Evolutionary conservation across 352 stramenopile species (phyloP), one percentile per base, ranked within the genome.

Genomic region (Paralagenidium karlingii): DNA sequence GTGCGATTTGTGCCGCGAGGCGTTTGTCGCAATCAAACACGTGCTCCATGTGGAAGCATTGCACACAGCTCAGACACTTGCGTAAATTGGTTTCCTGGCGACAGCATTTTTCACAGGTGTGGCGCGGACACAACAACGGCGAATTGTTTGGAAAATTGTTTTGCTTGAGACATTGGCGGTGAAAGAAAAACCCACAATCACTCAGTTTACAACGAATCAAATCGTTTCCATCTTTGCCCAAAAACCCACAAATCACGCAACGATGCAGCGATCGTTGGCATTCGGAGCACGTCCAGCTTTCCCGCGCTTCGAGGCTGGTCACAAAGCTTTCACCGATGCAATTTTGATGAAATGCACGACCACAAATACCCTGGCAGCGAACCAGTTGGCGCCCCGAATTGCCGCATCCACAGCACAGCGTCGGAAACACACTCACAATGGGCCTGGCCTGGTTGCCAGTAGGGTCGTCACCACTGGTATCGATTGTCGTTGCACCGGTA

Each of bases 221-320:
- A 28, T 73, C 60, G 24, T 75, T 55, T 34, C 41, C 44, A 29
- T 73, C 60, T 44, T 81, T 57, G 38, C 71, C 75, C n/a, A 89
- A 38, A 27, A 85, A 83, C 19, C 70, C 75, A 43, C 75, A 89
- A 13, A 54, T n/a, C 25, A 64, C 53, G 37, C 75, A 89, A 22
- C 49, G 44, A 40, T 84, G 70, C 13, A 89, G 34, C 0, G 50
- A 55, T 9, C 75, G 64, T 24, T 51, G 43, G 40, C 75, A 89
- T 30, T 89, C 67, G 24, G 60, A 70, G 36, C 76, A 89, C 34
- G 58, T 59, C 76, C 76, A 89, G 18, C 45, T 19, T 30, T 70
- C 53, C 16, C 51, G 51, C 20, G 26, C 30, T 74, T 68, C 16
- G 15, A 39, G 28, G 11, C 12, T 38, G 6, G 40, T 15, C 12